Evolutionary conservation across 2,329 filamentous ascomycete species (phyloP).

Genomic region (Parafenestella ontariensis): DNA sequence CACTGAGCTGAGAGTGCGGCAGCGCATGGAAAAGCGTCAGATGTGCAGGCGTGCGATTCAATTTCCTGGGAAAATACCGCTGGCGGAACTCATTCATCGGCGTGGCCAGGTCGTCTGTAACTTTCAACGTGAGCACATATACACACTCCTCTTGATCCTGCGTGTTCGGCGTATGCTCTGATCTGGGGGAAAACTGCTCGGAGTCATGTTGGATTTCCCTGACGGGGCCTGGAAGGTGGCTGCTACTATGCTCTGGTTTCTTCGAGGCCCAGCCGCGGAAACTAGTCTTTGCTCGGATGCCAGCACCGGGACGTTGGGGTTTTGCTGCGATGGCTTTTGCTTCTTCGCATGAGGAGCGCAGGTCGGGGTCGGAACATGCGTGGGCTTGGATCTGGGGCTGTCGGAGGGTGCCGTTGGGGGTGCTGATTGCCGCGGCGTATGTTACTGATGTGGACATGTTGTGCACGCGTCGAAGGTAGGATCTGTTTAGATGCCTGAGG

Average conservation of each 20-base stretch:
- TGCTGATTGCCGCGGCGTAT: slow-evolving; percentile 31
- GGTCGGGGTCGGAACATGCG: slow-evolving; percentile 15
- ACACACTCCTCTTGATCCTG: slow-evolving; percentile 41
- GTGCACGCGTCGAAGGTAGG: background rate
- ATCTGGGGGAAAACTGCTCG: slow-evolving; percentile 10
- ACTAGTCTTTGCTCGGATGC: slow-evolving; percentile 19
- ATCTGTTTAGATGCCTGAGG: background rate
- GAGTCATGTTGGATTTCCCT: slow-evolving; percentile 10
- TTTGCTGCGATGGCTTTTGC: background rate
- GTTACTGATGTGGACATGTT: slow-evolving; percentile 19
- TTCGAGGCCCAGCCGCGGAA: slow-evolving; percentile 20
- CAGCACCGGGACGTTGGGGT: slow-evolving; percentile 19
- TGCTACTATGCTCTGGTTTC: slow-evolving; percentile 9
- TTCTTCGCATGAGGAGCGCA: slow-evolving; percentile 15
- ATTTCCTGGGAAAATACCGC: slow-evolving; percentile 51
- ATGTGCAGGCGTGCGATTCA: slow-evolving; percentile 54
- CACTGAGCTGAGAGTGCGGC: slow-evolving; percentile 48
- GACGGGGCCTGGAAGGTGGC: slow-evolving; percentile 10
- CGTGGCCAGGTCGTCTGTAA: slow-evolving; percentile 47
- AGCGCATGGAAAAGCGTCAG: slow-evolving; percentile 57
- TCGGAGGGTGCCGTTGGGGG: slow-evolving; percentile 19
- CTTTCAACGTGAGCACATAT: slow-evolving; percentile 54
- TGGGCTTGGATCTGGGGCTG: slow-evolving; percentile 21
- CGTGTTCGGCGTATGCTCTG: slow-evolving; percentile 43
- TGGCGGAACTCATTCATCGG: slow-evolving; percentile 50